phyloP scores from a whole-genome alignment of 352 stramenopile species.

The Globisporangium acanthophoron region DNA sequence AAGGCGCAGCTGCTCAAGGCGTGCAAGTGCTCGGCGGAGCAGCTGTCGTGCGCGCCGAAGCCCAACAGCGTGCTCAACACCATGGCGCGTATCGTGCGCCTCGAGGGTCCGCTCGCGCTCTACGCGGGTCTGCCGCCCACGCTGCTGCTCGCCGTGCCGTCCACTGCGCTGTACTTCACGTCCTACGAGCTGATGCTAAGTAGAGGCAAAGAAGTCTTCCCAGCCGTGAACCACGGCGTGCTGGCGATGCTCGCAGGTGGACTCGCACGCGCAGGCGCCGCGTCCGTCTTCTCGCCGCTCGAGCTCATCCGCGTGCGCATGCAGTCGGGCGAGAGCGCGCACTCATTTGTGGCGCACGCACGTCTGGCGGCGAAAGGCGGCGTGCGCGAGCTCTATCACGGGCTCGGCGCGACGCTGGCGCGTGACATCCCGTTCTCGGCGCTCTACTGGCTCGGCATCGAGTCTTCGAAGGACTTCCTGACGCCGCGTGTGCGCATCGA shows the following conservation, averaged over 20 bases:
- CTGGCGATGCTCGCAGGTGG: slow-evolving; percentile 48
- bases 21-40: slow-evolving; percentile 42
- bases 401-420: slow-evolving; percentile 87
- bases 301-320: slow-evolving; percentile 87
- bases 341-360: slow-evolving; percentile 45
- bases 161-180: slow-evolving; percentile 92
- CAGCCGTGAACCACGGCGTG: slow-evolving; percentile 28
- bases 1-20: slow-evolving; percentile 49
- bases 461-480: slow-evolving; percentile 68
- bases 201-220: slow-evolving; percentile 28
- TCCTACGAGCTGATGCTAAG: slow-evolving; percentile 84
- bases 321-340: slow-evolving; percentile 56
- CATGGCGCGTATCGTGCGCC: slow-evolving; percentile 56
- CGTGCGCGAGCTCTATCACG: slow-evolving; percentile 43
- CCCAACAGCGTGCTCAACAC: slow-evolving; percentile 51
- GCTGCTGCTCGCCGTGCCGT: slow-evolving; percentile 90
- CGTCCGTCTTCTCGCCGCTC: slow-evolving; percentile 77
- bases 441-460: slow-evolving; percentile 92
- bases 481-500: slow-evolving; percentile 19
- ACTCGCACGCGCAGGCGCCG: slow-evolving; percentile 39
- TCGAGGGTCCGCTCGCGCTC: slow-evolving; percentile 57
- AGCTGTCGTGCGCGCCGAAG: slow-evolving; percentile 35
- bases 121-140: slow-evolving; percentile 86
- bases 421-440: slow-evolving; percentile 94
- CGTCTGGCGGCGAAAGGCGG: slow-evolving; percentile 34